These are phyloP conservation scores for Zygnema cylindricum DNA, from an alignment of 139 green algal species.

Conservation along the genomic window DNA sequence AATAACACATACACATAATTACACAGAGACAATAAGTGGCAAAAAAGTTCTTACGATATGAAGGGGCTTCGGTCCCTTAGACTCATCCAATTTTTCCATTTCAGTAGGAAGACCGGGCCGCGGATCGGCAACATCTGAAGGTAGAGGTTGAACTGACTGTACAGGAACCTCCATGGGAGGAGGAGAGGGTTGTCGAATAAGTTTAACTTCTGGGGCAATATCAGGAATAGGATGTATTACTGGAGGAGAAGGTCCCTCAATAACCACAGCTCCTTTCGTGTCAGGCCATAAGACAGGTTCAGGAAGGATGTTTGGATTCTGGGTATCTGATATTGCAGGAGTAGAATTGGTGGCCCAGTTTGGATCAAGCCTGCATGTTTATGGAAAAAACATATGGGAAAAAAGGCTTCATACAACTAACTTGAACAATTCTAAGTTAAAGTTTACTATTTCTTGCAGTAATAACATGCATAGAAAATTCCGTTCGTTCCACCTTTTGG, in stretches of 20 bases:
- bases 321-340: neutral
- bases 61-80: slow-evolving; percentile 35
- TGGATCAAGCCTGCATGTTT: neutral
- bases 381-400: too few species aligned
- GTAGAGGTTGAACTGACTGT: neutral
- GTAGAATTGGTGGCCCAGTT: neutral
- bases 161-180: slow-evolving; percentile 14
- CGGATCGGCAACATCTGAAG: slow-evolving; percentile 24
- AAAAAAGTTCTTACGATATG: slow-evolving; percentile 44
- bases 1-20: too few species aligned
- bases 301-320: too few species aligned
- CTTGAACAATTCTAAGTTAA: too few species aligned
- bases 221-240: neutral
- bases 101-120: slow-evolving; percentile 6
- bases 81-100: neutral
- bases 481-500: too few species aligned
- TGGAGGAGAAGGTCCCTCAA: neutral
- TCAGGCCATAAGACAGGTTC: slow-evolving; percentile 18
- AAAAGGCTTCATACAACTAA: too few species aligned
- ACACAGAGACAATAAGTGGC: too few species aligned
- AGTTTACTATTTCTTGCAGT: too few species aligned
- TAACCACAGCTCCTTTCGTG: neutral
- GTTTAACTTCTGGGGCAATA: neutral
- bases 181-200: slow-evolving; percentile 16
- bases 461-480: too few species aligned